These are phyloP conservation scores for Cnidoscolus chayamansa DNA, from an alignment of 441 rosid genomes.

Conservation along the genomic window DNA sequence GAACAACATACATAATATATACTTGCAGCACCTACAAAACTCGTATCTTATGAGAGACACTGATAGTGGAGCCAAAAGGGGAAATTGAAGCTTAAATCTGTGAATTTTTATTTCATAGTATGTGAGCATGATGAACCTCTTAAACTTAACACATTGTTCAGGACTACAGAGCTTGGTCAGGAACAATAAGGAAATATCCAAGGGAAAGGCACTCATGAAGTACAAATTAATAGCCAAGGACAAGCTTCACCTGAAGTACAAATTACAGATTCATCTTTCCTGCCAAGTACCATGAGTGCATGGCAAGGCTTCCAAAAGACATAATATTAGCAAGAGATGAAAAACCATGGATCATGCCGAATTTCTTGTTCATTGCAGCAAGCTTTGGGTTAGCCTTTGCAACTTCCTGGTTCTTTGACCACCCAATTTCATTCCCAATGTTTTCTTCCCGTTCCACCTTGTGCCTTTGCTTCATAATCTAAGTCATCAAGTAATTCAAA, in stretches of 20 bases:
- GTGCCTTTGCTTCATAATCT: slow-evolving; percentile 91
- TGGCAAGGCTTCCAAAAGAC: slow-evolving; percentile 70
- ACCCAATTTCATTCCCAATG: slow-evolving; percentile 64
- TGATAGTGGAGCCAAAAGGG: neutral
- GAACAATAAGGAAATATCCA: neutral
- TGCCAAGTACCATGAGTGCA: slow-evolving; percentile 83
- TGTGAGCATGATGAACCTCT: neutral
- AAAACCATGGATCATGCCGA: slow-evolving; percentile 76
- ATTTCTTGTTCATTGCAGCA: slow-evolving; percentile 84
- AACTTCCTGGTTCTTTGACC: slow-evolving; percentile 64
- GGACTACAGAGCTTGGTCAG: slow-evolving; percentile 13
- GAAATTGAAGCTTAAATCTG: neutral
- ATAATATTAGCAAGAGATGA: slow-evolving; percentile 72
- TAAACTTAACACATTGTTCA: slow-evolving; percentile 14
- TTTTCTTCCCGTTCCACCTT: slow-evolving; percentile 66
- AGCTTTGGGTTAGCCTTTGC: slow-evolving; percentile 71
- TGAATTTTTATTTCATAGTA: slow-evolving; percentile 17
- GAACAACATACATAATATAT: neutral
- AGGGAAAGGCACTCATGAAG: neutral
- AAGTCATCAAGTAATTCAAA: slow-evolving; percentile 16
- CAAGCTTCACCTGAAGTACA: neutral
- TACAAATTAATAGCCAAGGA: neutral
- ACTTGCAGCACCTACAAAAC: neutral
- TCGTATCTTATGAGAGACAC: neutral
- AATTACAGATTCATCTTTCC: slow-evolving; percentile 63